phyloP scores from a whole-genome alignment of 768 basidiomycete species.

The Pisolithus orientalis region DNA sequence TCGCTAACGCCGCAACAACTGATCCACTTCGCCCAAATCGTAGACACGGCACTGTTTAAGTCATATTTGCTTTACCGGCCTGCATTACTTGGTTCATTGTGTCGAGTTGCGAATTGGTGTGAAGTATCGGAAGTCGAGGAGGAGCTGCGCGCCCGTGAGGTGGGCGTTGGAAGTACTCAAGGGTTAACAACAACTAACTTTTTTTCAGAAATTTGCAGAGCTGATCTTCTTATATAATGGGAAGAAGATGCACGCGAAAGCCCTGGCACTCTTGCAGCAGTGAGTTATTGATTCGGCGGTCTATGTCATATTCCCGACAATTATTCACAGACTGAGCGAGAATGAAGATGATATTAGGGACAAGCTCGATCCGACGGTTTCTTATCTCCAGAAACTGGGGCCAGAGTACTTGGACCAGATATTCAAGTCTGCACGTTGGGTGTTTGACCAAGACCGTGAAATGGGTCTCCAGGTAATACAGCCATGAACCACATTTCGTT shows the following conservation, averaged over 20 bases:
- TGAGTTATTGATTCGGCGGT: slow-evolving; percentile 34
- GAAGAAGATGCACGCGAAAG: slow-evolving; percentile 92
- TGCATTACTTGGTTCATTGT: slow-evolving; percentile 75
- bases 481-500: neutral
- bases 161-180: slow-evolving; percentile 25
- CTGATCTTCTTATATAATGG: slow-evolving; percentile 89
- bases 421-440: slow-evolving; percentile 78
- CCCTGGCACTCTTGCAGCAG: slow-evolving; percentile 79
- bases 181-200: neutral
- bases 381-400: slow-evolving; percentile 87
- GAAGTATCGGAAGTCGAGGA: slow-evolving; percentile 93
- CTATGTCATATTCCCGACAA: neutral
- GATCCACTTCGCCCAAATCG: slow-evolving; percentile 84
- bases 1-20: slow-evolving; percentile 79
- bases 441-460: slow-evolving; percentile 66
- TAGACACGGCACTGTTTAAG: slow-evolving; percentile 94
- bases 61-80: slow-evolving; percentile 82
- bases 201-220: slow-evolving; percentile 78
- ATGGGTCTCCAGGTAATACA: slow-evolving; percentile 70
- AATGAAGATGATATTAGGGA: slow-evolving; percentile 73
- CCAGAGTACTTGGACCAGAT: slow-evolving; percentile 76
- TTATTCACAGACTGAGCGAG: slow-evolving; percentile 57
- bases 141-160: slow-evolving; percentile 72
- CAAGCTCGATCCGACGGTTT: slow-evolving; percentile 76
- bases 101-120: slow-evolving; percentile 93